Conservation (phyloP, 2,329 filamentous ascomycete genomes). For the Pseudogymnoascus sp. region DNA sequence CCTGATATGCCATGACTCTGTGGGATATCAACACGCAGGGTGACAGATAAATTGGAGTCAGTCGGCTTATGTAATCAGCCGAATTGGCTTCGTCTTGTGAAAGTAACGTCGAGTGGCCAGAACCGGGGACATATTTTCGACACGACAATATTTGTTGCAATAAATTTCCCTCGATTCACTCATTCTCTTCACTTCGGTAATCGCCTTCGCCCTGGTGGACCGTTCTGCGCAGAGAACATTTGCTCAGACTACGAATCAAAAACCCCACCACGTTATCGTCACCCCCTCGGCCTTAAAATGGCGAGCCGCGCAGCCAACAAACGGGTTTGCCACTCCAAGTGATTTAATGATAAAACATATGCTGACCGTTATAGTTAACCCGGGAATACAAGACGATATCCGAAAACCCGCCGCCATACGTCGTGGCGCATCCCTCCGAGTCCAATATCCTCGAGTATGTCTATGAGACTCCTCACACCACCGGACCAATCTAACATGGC, state of each 20-base stretch:
- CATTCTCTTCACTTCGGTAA: background rate
- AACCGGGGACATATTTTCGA: conserved; percentile 17
- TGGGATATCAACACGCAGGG: background rate
- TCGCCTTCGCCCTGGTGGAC: background rate
- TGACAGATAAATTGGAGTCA: conserved; percentile 6
- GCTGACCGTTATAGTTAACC: conserved; percentile 39
- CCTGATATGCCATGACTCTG: conserved; percentile 8
- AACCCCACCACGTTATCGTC: conserved; percentile 9
- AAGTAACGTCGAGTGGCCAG: background rate
- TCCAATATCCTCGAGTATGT: conserved; percentile 80
- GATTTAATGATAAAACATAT: conserved; percentile 16
- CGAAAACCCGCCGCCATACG: conserved; percentile 79
- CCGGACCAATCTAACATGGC: conserved; percentile 13
- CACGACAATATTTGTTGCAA: conserved; percentile 10
- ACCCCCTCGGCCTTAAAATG: conserved; percentile 38
- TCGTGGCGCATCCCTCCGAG: conserved; percentile 81
- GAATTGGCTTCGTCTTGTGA: background rate
- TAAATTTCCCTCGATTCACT: background rate
- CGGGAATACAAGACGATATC: conserved; percentile 56
- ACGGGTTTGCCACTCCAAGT: conserved; percentile 41
- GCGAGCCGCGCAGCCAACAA: conserved; percentile 66
- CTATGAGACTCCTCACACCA: background rate
- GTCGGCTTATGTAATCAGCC: background rate
- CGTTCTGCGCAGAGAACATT: background rate
- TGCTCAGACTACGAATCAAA: background rate